Conservation (phyloP, 2,329 filamentous ascomycete species). For the Trichothecium roseum region DNA sequence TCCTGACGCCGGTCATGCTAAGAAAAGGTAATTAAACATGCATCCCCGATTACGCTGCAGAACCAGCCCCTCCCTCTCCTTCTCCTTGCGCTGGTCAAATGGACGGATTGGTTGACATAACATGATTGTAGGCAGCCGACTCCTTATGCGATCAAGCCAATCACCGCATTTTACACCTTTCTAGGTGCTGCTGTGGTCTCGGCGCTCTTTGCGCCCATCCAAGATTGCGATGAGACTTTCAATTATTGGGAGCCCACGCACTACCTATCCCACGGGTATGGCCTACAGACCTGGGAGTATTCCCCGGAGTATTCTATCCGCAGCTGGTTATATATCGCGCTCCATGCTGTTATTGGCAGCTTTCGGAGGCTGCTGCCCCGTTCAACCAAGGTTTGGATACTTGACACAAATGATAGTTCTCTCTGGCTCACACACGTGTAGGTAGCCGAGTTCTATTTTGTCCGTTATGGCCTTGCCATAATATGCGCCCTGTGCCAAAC, state of each 20-base stretch:
- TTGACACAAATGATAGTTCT: not conserved
- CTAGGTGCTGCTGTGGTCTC: slow-evolving; percentile 63
- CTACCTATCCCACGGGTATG: slow-evolving; percentile 86
- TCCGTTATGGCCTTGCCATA: slow-evolving; percentile 66
- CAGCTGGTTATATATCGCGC: slow-evolving; percentile 80
- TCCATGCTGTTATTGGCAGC: slow-evolving; percentile 67
- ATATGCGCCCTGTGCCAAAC: slow-evolving; percentile 75
- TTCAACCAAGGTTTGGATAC: slow-evolving; percentile 40
- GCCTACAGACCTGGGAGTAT: slow-evolving; percentile 97
- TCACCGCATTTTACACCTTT: slow-evolving; percentile 73
- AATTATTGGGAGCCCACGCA: slow-evolving; percentile 99
- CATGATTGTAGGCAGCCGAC: slow-evolving; percentile 29
- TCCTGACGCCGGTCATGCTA: slow-evolving; percentile 37
- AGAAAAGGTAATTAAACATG: slow-evolving; percentile 44
- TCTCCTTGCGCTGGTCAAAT: too few species aligned
- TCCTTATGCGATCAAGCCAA: slow-evolving; percentile 57
- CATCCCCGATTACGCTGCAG: too few species aligned
- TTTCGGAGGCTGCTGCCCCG: slow-evolving; percentile 53
- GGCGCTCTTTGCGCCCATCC: slow-evolving; percentile 78
- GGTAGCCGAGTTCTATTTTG: slow-evolving; percentile 74
- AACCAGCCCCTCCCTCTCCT: too few species aligned
- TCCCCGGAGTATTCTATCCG: slow-evolving; percentile 90
- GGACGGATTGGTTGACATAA: too few species aligned
- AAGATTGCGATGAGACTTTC: slow-evolving; percentile 97
- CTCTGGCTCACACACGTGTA: slow-evolving; percentile 12